Conservation (phyloP, 2,329 filamentous ascomycete genomes). For the Verticillium albo-atrum region DNA sequence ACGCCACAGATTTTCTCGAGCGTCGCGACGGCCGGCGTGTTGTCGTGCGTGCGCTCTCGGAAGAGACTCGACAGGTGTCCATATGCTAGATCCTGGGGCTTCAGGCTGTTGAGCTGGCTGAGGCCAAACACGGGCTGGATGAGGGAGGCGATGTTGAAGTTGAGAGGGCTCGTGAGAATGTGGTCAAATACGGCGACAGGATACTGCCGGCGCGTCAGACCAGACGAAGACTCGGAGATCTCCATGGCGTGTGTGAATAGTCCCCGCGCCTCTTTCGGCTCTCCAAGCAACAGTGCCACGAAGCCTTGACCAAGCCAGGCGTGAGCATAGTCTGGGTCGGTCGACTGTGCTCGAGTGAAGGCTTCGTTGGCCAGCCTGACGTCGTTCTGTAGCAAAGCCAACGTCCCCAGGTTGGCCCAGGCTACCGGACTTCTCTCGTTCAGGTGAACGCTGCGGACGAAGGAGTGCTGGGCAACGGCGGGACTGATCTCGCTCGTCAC, state of each 20-base stretch:
- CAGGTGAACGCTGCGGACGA: constrained; percentile 86
- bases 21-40: constrained; percentile 54
- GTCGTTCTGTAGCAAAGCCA: constrained; percentile 84
- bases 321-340: constrained; percentile 87
- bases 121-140: constrained; percentile 88
- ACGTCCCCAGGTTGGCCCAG: constrained; percentile 87
- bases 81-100: constrained; percentile 65
- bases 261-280: constrained; percentile 70
- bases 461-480: constrained; percentile 85
- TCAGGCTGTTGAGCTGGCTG: constrained; percentile 70
- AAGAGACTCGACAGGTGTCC: constrained; percentile 77
- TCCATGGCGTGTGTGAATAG: constrained; percentile 94
- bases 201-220: constrained; percentile 74
- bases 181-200: constrained; percentile 79
- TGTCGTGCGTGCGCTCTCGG: constrained; percentile 73
- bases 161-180: constrained; percentile 55
- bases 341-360: constrained; percentile 87
- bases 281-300: constrained; percentile 71
- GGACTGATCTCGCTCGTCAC: constrained; percentile 84
- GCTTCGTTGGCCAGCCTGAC: constrained; percentile 81
- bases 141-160: constrained; percentile 53
- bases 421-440: constrained; percentile 80
- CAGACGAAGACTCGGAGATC: constrained; percentile 73
- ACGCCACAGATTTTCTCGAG: constrained; percentile 63
- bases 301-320: constrained; percentile 94